Conservation (phyloP, 2,329 filamentous ascomycete genomes). For the Trichoderma sp. region DNA sequence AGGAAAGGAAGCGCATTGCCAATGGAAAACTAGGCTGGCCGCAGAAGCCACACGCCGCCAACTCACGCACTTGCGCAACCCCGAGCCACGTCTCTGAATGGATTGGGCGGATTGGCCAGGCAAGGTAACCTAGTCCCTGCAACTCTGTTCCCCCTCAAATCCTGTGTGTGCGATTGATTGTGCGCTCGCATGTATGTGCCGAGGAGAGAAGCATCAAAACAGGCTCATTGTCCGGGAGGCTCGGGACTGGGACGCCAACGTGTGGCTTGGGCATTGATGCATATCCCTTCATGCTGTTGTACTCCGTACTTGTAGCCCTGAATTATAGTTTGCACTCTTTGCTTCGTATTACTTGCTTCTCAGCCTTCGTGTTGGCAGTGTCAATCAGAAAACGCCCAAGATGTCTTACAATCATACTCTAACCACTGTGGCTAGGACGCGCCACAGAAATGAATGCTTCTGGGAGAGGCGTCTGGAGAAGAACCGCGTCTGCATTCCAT, state of each 20-base stretch:
- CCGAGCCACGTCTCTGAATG: background rate
- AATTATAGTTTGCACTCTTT: background rate
- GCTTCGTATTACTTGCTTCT: background rate
- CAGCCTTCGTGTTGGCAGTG: background rate
- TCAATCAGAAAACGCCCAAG: background rate
- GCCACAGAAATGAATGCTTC: background rate
- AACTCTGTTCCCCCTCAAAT: background rate
- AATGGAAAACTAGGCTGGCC: background rate
- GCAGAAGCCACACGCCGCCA: background rate
- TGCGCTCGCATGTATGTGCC: background rate
- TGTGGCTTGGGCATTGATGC: conserved; percentile 3
- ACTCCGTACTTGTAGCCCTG: background rate
- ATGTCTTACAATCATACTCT: background rate
- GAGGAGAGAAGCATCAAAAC: background rate
- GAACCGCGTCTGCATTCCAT: background rate
- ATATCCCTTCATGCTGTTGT: background rate
- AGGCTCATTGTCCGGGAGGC: background rate
- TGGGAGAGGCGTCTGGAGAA: background rate
- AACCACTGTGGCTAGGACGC: background rate
- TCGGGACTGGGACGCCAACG: background rate
- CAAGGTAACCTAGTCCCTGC: background rate
- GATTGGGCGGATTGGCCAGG: background rate
- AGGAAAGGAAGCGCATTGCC: background rate
- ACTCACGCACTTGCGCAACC: background rate
- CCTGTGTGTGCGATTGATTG: background rate